A percentile compares a stretch with the other conserved stretches of the same genome.
Conservation (phyloP, 2,329 filamentous ascomycete genomes). For the Claviceps pazoutovae region DNA sequence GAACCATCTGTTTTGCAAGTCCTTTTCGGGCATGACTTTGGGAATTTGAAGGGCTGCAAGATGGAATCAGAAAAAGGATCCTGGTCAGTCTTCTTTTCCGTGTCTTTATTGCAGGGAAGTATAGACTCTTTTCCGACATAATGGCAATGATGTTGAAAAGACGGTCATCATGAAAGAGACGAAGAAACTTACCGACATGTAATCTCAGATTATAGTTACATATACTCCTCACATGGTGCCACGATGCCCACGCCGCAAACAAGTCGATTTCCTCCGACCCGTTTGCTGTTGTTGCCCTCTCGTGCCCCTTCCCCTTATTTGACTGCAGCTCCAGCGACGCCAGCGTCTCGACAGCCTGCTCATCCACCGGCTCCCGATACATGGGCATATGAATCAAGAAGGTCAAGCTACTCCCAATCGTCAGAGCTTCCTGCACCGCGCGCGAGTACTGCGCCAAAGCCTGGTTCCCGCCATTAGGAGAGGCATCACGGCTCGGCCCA, state of each 20-base stretch:
- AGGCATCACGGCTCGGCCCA: conserved; percentile 55
- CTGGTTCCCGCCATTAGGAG: conserved; percentile 33
- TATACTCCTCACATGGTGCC: conserved; percentile 73
- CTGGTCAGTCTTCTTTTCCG: not conserved
- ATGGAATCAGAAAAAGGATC: not conserved
- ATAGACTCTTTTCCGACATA: not conserved
- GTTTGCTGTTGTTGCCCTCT: conserved; percentile 12
- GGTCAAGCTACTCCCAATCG: conserved; percentile 60
- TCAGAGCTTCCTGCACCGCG: conserved; percentile 66
- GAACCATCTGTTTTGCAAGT: conserved; percentile 54
- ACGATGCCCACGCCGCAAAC: conserved; percentile 81
- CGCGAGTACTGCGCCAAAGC: conserved; percentile 66
- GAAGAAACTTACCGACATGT: conserved; percentile 57
- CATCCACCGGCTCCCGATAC: conserved; percentile 55
- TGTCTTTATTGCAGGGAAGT: not conserved
- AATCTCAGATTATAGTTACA: conserved; percentile 77
- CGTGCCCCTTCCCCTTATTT: conserved; percentile 4
- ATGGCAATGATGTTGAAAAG: not conserved
- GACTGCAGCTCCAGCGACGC: conserved; percentile 26
- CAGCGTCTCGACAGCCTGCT: conserved; percentile 38
- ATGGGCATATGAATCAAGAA: conserved; percentile 74
- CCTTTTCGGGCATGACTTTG: conserved; percentile 41
- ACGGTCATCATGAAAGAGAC: not conserved
- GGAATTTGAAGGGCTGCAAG: conserved; percentile 41
- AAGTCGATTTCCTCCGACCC: conserved; percentile 43